Conservation (phyloP, 2,329 filamentous ascomycete genomes). For the Trichoderma sp. region DNA sequence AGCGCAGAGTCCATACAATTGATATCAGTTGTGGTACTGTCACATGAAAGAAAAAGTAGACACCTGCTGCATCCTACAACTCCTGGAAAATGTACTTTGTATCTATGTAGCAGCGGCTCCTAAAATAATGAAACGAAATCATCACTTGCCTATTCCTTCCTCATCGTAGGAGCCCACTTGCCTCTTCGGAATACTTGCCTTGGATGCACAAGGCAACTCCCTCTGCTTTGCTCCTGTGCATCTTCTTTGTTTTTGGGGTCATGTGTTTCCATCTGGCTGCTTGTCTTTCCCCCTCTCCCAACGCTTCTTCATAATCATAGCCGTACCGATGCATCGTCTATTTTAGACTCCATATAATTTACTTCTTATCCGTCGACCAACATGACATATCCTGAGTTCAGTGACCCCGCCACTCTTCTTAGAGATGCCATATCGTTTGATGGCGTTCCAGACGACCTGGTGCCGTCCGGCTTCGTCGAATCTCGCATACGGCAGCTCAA, state of each 20-base stretch:
- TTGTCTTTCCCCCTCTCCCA: background rate
- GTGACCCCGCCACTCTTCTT: conserved; percentile 1
- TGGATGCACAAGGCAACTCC: background rate
- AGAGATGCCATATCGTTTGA: conserved; percentile 12
- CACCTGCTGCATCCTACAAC: conserved; percentile 15
- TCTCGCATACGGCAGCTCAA: conserved; percentile 31
- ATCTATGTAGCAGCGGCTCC: conserved; percentile 6
- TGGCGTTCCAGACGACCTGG: conserved; percentile 20
- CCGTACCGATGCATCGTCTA: background rate
- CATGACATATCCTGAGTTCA: conserved; percentile 21
- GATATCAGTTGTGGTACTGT: conserved; percentile 35
- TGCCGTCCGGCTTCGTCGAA: conserved; percentile 30
- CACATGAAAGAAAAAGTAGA: conserved; percentile 15
- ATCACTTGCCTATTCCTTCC: background rate
- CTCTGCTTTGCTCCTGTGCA: background rate
- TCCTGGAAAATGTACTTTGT: background rate
- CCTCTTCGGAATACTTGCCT: background rate
- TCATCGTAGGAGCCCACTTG: background rate
- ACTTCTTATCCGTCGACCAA: background rate
- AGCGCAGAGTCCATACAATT: conserved; percentile 38
- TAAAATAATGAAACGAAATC: conserved; percentile 13
- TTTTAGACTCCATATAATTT: background rate
- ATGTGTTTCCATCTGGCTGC: background rate
- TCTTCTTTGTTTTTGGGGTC: background rate
- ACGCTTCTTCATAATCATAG: background rate